Conservation (phyloP, 2,329 filamentous ascomycete species). For the Diaporthe sp. region DNA sequence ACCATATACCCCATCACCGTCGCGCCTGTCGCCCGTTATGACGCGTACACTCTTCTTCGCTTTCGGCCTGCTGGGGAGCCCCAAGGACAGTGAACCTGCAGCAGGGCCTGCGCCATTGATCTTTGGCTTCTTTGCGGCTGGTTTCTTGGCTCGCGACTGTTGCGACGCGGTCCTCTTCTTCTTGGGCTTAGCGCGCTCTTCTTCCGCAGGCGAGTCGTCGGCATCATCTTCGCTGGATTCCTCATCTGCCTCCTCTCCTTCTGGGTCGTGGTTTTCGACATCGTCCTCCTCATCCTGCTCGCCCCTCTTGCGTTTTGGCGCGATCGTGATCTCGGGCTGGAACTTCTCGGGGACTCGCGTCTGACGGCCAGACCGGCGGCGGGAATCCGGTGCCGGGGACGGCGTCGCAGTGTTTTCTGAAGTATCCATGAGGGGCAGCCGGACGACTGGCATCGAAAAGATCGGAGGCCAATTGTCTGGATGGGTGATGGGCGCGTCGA, state of each 20-base stretch:
- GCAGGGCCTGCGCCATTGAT: conserved; percentile 67
- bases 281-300: conserved; percentile 61
- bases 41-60: conserved; percentile 71
- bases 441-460: conserved; percentile 55
- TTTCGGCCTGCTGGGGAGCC: conserved; percentile 68
- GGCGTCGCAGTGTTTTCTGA: conserved; percentile 69
- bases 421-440: conserved; percentile 65
- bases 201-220: conserved; percentile 60
- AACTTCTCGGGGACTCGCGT: conserved; percentile 73
- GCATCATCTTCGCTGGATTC: conserved; percentile 51
- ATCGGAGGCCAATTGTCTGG: conserved; percentile 47
- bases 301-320: conserved; percentile 71
- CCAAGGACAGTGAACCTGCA: conserved; percentile 54
- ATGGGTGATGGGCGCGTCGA: conserved; percentile 42
- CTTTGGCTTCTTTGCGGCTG: conserved; percentile 75
- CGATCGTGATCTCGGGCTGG: conserved; percentile 64
- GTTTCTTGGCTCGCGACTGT: conserved; percentile 65
- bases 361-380: conserved; percentile 79
- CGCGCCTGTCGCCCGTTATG: conserved; percentile 61
- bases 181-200: conserved; percentile 56
- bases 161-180: conserved; percentile 55
- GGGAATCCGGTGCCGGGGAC: conserved; percentile 65
- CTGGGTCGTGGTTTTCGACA: conserved; percentile 62
- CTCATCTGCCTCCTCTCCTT: conserved; percentile 49
- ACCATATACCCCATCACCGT: conserved; percentile 71